A percentile compares a stretch with the other conserved stretches of the same genome.
Conservation (phyloP, 768 basidiomycete species). For the Lyophyllum shimeji region DNA sequence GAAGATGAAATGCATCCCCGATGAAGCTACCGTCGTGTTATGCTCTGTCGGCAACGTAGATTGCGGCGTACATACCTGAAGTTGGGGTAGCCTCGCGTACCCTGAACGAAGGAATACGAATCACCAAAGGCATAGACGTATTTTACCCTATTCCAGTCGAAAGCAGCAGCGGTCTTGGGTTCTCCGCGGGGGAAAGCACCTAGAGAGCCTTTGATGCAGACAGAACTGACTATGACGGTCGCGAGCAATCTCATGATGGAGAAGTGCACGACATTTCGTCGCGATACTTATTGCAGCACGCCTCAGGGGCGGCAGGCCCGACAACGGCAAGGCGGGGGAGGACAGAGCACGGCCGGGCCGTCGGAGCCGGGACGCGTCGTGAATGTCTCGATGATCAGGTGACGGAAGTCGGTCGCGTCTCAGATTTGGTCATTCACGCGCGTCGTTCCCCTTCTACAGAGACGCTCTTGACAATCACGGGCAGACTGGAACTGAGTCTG, state of each 20-base stretch:
- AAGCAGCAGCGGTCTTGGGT: not conserved
- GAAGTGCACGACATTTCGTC: not conserved
- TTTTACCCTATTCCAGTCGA: slow-evolving; percentile 9
- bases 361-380: not conserved
- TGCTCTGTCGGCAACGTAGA: not conserved
- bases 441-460: too few species aligned
- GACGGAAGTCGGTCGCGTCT: too few species aligned
- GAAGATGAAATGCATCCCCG: slow-evolving; percentile 40
- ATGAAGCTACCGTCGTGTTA: slow-evolving; percentile 38
- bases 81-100: slow-evolving; percentile 45
- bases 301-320: too few species aligned
- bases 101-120: slow-evolving; percentile 56
- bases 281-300: too few species aligned
- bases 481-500: too few species aligned
- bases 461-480: too few species aligned
- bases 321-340: too few species aligned
- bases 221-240: not conserved
- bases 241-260: not conserved
- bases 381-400: not conserved
- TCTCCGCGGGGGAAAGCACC: not conserved
- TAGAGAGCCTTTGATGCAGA: not conserved
- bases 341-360: not conserved
- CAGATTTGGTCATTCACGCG: too few species aligned
- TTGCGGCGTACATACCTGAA: slow-evolving; percentile 36
- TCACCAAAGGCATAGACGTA: slow-evolving; percentile 56